These are phyloP conservation scores for Ceriops decandra DNA, from an alignment of 345 rosid species.

Conservation along the genomic window DNA sequence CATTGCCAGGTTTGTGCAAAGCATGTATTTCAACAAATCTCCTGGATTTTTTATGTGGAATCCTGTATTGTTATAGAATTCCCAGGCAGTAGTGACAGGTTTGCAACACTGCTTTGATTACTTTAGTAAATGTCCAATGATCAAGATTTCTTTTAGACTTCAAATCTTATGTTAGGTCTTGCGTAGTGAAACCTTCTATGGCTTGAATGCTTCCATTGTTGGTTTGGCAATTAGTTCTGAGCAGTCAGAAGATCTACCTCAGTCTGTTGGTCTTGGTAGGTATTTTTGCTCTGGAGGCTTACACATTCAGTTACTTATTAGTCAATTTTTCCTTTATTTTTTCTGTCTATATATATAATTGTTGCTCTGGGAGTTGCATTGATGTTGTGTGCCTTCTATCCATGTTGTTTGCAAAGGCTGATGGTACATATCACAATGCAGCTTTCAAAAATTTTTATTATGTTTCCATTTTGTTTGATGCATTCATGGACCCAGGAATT, in stretches of 20 bases:
- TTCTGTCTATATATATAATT: neutral
- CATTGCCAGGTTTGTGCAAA: constrained; percentile 61
- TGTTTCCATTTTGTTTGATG: constrained; percentile 8
- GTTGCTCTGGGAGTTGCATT: neutral
- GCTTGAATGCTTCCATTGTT: constrained; percentile 81
- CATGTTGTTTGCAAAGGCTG: neutral
- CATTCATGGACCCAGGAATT: constrained; percentile 51
- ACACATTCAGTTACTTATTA: neutral
- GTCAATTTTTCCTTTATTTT: neutral
- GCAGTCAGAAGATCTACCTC: constrained; percentile 52
- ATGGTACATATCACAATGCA: neutral
- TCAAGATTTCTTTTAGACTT: constrained; percentile 13
- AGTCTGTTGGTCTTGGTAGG: constrained; percentile 89
- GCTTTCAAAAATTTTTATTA: neutral
- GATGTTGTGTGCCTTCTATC: neutral
- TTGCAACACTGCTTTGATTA: neutral
- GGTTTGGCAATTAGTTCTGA: constrained; percentile 79
- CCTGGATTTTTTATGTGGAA: neutral
- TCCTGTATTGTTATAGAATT: neutral
- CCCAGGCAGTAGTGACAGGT: constrained; percentile 3
- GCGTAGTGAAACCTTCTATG: constrained; percentile 54
- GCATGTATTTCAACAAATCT: neutral
- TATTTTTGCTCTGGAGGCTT: neutral
- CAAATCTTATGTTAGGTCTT: constrained; percentile 51
- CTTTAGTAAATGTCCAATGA: neutral